Base-by-base conservation (phyloP, 495 filamentous ascomycete genomes). In the Rostrohypoxylon terebratum region DNA sequence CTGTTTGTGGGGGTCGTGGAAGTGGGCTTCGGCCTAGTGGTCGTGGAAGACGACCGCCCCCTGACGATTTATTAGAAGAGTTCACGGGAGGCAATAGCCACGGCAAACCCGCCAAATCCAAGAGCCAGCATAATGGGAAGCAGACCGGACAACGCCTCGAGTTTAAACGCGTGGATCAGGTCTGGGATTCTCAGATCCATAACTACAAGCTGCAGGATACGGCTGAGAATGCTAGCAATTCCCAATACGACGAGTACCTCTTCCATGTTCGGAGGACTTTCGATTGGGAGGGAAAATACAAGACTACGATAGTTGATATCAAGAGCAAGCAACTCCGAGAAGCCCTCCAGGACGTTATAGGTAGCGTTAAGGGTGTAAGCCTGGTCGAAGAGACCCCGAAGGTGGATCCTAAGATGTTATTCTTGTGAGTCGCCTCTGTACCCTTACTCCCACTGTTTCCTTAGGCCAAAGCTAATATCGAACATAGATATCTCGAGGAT, bases 191-290 rank as follows among this genome's bases (percentile, higher is more conserved):
- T 68, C 87, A 87, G 7, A 92, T 93, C 66, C 91, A 94, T 77
- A 91, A 93, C 72, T 96, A 91, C 81, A 93, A 93, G 78, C 87
- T 94, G 34, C 92, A 89, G 42, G 93, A 95, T 75, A 95, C 91
- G 11, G 88, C 90, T 14, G 89, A 94, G 66, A 89, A 92, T 62
- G 82, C 85, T 1, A 86, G 87, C 58, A 89, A 89, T 25, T 87
- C 93, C 42, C 90, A 96, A 71, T 96, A 93, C 77, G 90, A 94
- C 71, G 88, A 94, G 66, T 96, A 91, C 77, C 86, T 94, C 48
- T 97, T 97, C 81, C 93, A 92, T 33, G 92, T 97, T 10, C 89
- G 94, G 44, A 89, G 94, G 62, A 91, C 89, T 57, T 96, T 97
- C 75, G 90, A 94, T 76, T 95, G 91, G 90, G 92, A 97, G 74